Evolutionary conservation across 371 early-diverging fungal genomes (phyloP).

Genomic region (Apophysomyces trapeziformis): DNA sequence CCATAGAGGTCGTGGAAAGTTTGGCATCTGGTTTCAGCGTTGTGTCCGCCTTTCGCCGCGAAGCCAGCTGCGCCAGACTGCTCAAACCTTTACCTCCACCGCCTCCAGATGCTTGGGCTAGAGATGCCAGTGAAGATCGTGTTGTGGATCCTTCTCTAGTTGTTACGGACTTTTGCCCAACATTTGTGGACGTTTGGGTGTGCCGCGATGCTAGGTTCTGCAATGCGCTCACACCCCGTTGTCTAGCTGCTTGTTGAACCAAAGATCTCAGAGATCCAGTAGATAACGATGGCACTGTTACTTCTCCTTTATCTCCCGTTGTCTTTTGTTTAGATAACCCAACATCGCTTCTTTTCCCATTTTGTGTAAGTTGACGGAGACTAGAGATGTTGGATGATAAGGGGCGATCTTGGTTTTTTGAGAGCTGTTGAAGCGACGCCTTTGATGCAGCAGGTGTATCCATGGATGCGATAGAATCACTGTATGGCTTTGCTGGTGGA

Average conservation of each 20-base stretch:
- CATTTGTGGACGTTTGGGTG: constrained; percentile 20
- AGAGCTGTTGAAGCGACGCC: constrained; percentile 4
- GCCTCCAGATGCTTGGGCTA: constrained; percentile 33
- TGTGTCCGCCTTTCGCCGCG: constrained; percentile 5
- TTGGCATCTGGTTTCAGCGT: neutral
- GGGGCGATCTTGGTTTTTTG: neutral
- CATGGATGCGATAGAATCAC: neutral
- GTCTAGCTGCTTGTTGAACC: constrained; percentile 28
- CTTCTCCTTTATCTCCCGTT: neutral
- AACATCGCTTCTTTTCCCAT: neutral
- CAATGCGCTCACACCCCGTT: constrained; percentile 16
- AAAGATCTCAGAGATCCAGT: constrained; percentile 12
- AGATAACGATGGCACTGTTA: no score
- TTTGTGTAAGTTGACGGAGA: neutral
- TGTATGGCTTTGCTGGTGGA: constrained; percentile 26
- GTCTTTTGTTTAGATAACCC: neutral
- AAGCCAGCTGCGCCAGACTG: constrained; percentile 30
- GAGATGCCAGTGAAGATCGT: constrained; percentile 30
- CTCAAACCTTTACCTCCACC: constrained; percentile 7
- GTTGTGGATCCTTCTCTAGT: constrained; percentile 8
- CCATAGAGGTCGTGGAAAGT: neutral
- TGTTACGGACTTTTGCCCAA: constrained; percentile 4
- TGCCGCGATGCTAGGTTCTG: constrained; percentile 22
- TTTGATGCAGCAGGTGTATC: neutral
- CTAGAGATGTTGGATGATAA: neutral